These are phyloP conservation scores for Bertia moriformis DNA, from an alignment of 2,329 filamentous ascomycete genomes.

Conservation along the genomic window DNA sequence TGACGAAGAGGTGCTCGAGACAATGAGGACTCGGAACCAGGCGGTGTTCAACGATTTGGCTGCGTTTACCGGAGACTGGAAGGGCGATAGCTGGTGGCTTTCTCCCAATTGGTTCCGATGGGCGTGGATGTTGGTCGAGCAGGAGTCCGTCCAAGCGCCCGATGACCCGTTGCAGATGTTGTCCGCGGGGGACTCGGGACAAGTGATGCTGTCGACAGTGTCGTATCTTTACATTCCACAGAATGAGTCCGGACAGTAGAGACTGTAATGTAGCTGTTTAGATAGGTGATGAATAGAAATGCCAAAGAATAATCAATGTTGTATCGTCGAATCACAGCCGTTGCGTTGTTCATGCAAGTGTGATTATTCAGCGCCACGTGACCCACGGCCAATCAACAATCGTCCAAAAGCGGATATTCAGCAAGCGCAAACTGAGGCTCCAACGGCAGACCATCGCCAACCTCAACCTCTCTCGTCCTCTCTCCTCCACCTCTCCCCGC, in stretches of 20 bases:
- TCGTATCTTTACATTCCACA: constrained; percentile 20
- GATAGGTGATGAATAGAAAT: no score
- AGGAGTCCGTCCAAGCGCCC: constrained; percentile 18
- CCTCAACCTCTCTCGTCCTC: constrained; percentile 1
- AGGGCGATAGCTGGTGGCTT: constrained; percentile 16
- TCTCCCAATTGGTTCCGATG: constrained; percentile 21
- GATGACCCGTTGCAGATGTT: constrained; percentile 17
- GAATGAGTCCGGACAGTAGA: constrained; percentile 4
- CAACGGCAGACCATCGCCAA: constrained; percentile 5
- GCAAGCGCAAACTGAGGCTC: constrained; percentile 17
- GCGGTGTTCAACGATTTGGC: constrained; percentile 6
- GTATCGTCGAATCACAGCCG: no score
- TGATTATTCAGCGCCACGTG: no score
- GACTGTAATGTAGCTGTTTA: not conserved
- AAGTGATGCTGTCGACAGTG: constrained; percentile 13
- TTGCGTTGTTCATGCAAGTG: no score
- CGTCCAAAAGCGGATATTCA: constrained; percentile 19
- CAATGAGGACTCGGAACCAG: constrained; percentile 5
- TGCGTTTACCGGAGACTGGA: constrained; percentile 7
- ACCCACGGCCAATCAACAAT: constrained; percentile 13
- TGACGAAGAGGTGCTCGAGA: constrained; percentile 9
- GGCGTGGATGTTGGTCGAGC: constrained; percentile 22
- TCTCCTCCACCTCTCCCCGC: constrained; percentile 7
- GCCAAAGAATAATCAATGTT: no score
- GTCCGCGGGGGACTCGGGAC: constrained; percentile 4